Conservation (phyloP, 495 filamentous ascomycete species). For the Terfezia boudieri region DNA sequence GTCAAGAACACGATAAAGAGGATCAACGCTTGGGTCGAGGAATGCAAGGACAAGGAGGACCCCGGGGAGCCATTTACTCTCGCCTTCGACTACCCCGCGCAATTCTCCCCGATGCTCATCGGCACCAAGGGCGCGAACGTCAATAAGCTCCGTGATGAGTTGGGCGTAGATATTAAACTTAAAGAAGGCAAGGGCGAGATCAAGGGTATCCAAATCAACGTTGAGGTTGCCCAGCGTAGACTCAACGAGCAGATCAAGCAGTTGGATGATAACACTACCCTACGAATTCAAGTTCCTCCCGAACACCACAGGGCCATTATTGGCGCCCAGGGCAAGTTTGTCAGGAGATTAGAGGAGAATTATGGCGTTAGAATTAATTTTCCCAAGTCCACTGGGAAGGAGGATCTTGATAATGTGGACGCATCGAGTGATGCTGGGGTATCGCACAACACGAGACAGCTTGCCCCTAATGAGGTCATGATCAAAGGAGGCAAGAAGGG, state of each 20-base stretch:
- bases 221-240: conserved; percentile 40
- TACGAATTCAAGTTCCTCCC: conserved; percentile 10
- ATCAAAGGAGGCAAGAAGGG: conserved; percentile 78
- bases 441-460: conserved; percentile 33
- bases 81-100: conserved; percentile 72
- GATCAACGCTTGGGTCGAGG: conserved; percentile 55
- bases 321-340: conserved; percentile 14
- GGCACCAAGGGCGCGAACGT: conserved; percentile 84
- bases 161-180: conserved; percentile 91
- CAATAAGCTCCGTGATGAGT: conserved; percentile 82
- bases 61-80: conserved; percentile 35
- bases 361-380: conserved; percentile 91
- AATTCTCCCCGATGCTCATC: conserved; percentile 81
- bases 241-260: conserved; percentile 22
- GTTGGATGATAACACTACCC: conserved; percentile 19
- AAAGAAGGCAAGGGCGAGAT: conserved; percentile 44
- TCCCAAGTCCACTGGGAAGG: conserved; percentile 28
- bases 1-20: conserved; percentile 50
- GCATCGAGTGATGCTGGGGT: conserved; percentile 44
- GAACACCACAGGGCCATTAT: conserved; percentile 17
- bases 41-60: conserved; percentile 71
- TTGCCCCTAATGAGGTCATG: conserved; percentile 71
- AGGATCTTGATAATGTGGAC: conserved; percentile 37
- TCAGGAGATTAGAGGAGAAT: conserved; percentile 25
- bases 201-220: conserved; percentile 39